Base-by-base conservation (phyloP, 768 basidiomycete species). In the Cystofilobasidium macerans region DNA sequence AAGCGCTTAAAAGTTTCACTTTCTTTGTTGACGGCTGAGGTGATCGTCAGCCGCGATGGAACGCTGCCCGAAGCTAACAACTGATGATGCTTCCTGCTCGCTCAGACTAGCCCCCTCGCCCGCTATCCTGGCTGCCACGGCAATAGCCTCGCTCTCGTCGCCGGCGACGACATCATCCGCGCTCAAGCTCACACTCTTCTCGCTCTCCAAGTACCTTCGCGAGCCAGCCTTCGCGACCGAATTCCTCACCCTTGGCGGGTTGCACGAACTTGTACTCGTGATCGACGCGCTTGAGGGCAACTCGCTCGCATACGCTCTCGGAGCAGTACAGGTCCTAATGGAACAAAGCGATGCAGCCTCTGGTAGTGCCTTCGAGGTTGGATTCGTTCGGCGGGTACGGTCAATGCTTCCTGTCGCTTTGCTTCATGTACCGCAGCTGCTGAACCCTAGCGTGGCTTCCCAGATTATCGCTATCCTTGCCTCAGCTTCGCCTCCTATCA, bases 251-350 rank as follows among this genome's bases (percentile, higher is more conserved):
- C 81, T 84, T 40, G 81, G 84, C 67, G 91, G 92, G 0, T 78
- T 92, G 38, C 73, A 76, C 36, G 84, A 86, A 70, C 80, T 95
- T 20, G 83, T 88, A 36, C 79, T 81, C 35, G 82, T 88, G 43
- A 87, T 92, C 67, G 79, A 81, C 64, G 76, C 76, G 3, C 81
- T 80, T 22, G 82, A 84, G 62, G 90, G 91, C 42, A 95, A 95
- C 73, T 86, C 85, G 0, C 83, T 94, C 43, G 90, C 91, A 48
- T 92, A 92, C 69, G 88, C 88, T 12, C 79, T 94, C 42, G 83
- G 85, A 5, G 85, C 86, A 3, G 84, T 91, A 82, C 88, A 91
- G 76, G 88, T 88, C 73, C 75, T 92, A 33, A 88, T 93, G 86
- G 88, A 92, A 69, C 78, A 87, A 18, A 62, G 67, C 28, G 85